phyloP scores from a whole-genome alignment of 2,329 filamentous ascomycete species.

The Penicillium sp. region DNA sequence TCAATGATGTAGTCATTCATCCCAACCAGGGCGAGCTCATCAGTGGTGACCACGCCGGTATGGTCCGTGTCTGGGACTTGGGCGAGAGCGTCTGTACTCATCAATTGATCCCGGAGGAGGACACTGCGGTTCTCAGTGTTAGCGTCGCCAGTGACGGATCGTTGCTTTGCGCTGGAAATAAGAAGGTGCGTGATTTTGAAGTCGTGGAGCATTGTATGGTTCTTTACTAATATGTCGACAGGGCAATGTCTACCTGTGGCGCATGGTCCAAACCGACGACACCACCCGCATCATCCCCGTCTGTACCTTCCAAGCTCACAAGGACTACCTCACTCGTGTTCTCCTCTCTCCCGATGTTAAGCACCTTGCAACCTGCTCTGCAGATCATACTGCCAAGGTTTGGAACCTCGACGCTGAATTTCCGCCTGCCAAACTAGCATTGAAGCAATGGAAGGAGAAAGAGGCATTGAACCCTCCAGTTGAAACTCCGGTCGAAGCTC shows the following conservation, averaged over 20 bases:
- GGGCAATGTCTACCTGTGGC: conserved; percentile 98
- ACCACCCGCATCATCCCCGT: conserved; percentile 80
- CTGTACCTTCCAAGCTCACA: conserved; percentile 85
- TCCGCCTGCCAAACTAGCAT: conserved; percentile 38
- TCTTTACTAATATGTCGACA: conserved; percentile 39
- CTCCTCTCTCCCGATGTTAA: conserved; percentile 90
- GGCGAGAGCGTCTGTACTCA: conserved; percentile 97
- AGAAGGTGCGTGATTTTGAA: conserved; percentile 56
- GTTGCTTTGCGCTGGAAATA: conserved; percentile 89
- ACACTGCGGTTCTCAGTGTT: conserved; percentile 88
- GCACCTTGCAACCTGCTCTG: conserved; percentile 88
- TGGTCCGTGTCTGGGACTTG: conserved; percentile 92
- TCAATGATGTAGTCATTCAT: conserved; percentile 99
- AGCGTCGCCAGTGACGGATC: conserved; percentile 94
- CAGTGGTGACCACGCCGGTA: conserved; percentile 88
- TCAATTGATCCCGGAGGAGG: conserved; percentile 92
- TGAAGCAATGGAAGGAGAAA: conserved; percentile 24
- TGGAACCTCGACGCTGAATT: conserved; percentile 82
- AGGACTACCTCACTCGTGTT: conserved; percentile 88
- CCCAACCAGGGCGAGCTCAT: conserved; percentile 98
- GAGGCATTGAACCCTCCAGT: conserved; percentile 14
- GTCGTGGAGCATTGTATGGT: background rate
- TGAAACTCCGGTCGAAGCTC: conserved; percentile 14
- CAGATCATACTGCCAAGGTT: conserved; percentile 92
- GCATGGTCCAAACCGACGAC: conserved; percentile 78